Base-by-base conservation (phyloP, 129 eudicot genomes). In the Smallanthus sonchifolius region DNA sequence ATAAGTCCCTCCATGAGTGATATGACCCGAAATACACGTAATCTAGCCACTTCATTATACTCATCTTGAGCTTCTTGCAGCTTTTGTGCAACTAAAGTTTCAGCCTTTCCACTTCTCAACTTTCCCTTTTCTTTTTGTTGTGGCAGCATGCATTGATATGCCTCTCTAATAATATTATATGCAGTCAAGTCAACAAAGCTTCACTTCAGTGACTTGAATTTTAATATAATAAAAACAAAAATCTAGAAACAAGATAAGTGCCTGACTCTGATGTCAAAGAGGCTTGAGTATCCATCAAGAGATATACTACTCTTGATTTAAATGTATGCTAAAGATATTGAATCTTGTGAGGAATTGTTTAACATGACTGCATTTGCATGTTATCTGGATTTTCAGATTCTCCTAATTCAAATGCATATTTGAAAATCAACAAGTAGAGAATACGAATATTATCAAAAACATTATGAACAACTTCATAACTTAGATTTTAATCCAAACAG, bases 1-100 rank as follows among this genome's bases (percentile, higher is more conserved):
- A 84, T 68, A 67, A 90, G 97, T 78, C 99, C 99, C 86, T 94
- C 92, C 83, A 91, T 94, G 74, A 94, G 83, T 56, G 99, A 91
- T 80, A 88, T 87, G 42, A 88, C 85, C 54, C 96, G 87, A 49
- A 91, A 94, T 19, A 83, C 81, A 65, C 94, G 91, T 9, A 88
- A 75, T 55, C 97, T 86, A 59, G 94, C 90, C 52, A 77, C 85
- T 16, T 89, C 96, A 28, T 91, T 94, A 70, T 84, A 94, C 76
- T 94, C 97, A 65, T 78, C 88, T 37, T 83, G 86, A 63, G 95
- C 97, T 72, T 86, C 90, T 77, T 85, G 89, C 75, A 94, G 54
- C 59, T 85, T 86, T 73, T 86, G 90, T 39, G 87, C 71, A 69
- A 86, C 83, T 76, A 86, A 81, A 77, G 39, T 73, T 61, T 91